Conservation (phyloP, 306 rosid species). For the Astragalus membranaceus region DNA sequence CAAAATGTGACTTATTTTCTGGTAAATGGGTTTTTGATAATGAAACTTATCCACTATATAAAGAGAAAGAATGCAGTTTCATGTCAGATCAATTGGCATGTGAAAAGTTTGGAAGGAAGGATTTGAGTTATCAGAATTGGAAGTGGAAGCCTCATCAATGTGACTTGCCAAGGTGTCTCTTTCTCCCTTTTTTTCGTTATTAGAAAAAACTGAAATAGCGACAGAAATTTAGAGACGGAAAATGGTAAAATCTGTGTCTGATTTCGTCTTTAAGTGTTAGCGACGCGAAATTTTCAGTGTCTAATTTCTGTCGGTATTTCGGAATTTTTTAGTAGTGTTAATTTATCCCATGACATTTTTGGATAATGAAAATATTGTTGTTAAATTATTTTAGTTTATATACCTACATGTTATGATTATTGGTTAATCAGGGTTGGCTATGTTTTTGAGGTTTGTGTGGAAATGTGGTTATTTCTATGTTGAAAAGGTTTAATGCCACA, state of each 20-base stretch:
- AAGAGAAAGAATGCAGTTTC: slow-evolving; percentile 51
- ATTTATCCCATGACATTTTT: not conserved
- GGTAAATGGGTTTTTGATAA: slow-evolving; percentile 84
- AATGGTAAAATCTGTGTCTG: too few species aligned
- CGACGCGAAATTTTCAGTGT: too few species aligned
- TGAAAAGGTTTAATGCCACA: slow-evolving; percentile 85
- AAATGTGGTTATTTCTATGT: slow-evolving; percentile 46
- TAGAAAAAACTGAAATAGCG: too few species aligned
- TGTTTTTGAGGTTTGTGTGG: slow-evolving; percentile 63
- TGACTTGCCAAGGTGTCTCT: slow-evolving; percentile 56
- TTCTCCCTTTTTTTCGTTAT: not conserved
- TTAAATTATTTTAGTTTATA: not conserved
- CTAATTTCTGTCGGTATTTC: too few species aligned
- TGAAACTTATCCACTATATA: slow-evolving; percentile 61
- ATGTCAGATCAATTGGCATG: slow-evolving; percentile 93
- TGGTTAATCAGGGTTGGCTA: slow-evolving; percentile 18
- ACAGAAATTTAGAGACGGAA: too few species aligned
- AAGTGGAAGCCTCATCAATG: slow-evolving; percentile 76
- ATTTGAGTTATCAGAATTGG: slow-evolving; percentile 60
- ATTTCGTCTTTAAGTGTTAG: too few species aligned
- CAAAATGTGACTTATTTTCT: slow-evolving; percentile 52
- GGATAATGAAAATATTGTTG: not conserved
- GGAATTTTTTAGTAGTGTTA: not conserved
- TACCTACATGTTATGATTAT: not conserved
- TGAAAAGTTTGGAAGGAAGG: slow-evolving; percentile 75